Percentiles rank a stretch among this genome's conserved stretches.
Conservation (phyloP, 2,329 filamentous ascomycete species). For the Nigrospora osmanthi region DNA sequence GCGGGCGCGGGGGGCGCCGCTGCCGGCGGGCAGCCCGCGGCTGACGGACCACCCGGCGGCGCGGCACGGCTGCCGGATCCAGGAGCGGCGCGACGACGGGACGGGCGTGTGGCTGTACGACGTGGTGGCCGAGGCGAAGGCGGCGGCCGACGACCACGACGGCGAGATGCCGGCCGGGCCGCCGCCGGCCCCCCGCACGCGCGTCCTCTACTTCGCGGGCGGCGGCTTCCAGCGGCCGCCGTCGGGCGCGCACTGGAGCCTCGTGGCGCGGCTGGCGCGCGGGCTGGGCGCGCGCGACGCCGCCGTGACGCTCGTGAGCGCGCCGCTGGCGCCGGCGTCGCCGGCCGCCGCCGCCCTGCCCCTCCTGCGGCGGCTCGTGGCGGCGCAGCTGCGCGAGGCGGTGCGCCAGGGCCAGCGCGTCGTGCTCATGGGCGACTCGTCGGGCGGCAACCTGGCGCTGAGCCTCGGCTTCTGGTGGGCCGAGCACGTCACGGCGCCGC, state of each 20-base stretch:
- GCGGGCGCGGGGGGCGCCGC: slow-evolving; percentile 1
- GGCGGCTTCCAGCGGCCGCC: slow-evolving; percentile 48
- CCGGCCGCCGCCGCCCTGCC: slow-evolving; percentile 41
- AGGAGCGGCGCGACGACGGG: slow-evolving; percentile 5
- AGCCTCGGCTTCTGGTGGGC: slow-evolving; percentile 19
- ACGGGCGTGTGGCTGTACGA: slow-evolving; percentile 10
- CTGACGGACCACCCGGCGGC: slow-evolving; percentile 4
- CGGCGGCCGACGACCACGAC: neutral
- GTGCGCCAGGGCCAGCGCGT: slow-evolving; percentile 29
- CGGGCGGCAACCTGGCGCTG: slow-evolving; percentile 37
- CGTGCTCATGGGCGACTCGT: slow-evolving; percentile 40
- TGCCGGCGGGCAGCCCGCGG: slow-evolving; percentile 8
- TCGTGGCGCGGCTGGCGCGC: slow-evolving; percentile 35
- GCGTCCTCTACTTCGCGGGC: slow-evolving; percentile 46
- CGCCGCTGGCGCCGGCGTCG: slow-evolving; percentile 45
- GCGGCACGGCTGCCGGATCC: slow-evolving; percentile 4
- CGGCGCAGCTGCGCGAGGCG: slow-evolving; percentile 28
- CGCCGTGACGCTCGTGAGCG: slow-evolving; percentile 38
- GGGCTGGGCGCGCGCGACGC: slow-evolving; percentile 25
- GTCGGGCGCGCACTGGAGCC: slow-evolving; percentile 40
- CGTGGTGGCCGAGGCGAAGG: slow-evolving; percentile 11
- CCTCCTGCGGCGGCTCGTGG: slow-evolving; percentile 35
- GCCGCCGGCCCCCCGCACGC: neutral
- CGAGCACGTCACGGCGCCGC: slow-evolving; percentile 13
- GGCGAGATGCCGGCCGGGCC: neutral